Evolutionary conservation across 2,329 filamentous ascomycete genomes (phyloP).

Genomic region (Hymenoscyphus albidus): DNA sequence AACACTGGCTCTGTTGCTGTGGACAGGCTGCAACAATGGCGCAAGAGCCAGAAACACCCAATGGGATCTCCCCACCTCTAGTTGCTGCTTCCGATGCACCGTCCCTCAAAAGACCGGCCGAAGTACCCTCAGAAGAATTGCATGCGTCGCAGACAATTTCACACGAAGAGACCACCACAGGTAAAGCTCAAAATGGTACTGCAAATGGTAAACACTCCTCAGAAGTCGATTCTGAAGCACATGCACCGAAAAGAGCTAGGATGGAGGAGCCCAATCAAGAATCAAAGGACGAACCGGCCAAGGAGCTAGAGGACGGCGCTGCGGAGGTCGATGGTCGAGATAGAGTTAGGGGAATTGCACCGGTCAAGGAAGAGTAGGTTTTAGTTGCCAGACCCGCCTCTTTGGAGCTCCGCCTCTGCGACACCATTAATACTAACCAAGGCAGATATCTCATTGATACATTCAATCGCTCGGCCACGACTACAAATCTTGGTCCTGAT

Average conservation of each 20-base stretch:
- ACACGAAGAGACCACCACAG: constrained; percentile 31
- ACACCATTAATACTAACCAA: background rate
- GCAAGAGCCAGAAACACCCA: constrained; percentile 4
- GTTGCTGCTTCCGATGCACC: constrained; percentile 21
- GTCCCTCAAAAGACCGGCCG: constrained; percentile 30
- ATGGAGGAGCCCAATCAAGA: constrained; percentile 36
- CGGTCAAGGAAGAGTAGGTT: constrained; percentile 34
- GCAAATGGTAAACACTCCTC: constrained; percentile 16
- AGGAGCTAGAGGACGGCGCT: background rate
- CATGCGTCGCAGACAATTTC: constrained; percentile 26
- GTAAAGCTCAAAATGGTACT: constrained; percentile 33
- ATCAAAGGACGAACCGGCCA: background rate
- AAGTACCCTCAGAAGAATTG: constrained; percentile 20
- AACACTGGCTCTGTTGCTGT: background rate
- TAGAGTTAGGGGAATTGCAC: constrained; percentile 32
- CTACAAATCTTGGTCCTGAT: constrained; percentile 25
- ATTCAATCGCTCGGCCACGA: constrained; percentile 12
- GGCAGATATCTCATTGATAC: constrained; percentile 32
- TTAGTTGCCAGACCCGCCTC: background rate
- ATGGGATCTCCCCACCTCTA: constrained; percentile 16
- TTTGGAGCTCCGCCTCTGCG: background rate
- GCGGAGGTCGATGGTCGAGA: constrained; percentile 24
- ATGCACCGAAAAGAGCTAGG: constrained; percentile 58
- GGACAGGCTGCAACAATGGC: constrained; percentile 16
- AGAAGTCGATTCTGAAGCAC: constrained; percentile 37